Conservation (phyloP, 1,284 basidiomycete species). For the Trichosporon sp. region DNA sequence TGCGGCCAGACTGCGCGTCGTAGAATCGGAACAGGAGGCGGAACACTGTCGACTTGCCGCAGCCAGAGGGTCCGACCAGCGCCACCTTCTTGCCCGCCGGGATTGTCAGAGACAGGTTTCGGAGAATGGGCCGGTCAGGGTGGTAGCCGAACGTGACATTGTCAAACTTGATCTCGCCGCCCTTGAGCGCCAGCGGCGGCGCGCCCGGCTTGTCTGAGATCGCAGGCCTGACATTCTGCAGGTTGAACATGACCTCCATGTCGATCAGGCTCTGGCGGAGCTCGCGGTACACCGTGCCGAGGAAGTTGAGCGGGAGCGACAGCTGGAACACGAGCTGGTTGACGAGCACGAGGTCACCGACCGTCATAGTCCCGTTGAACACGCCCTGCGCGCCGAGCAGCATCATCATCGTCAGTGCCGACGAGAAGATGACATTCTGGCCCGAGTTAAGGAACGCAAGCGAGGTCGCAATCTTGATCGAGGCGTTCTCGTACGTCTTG, state of each 20-base stretch:
- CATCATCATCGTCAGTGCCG: constrained; percentile 90
- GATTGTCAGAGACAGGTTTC: constrained; percentile 79
- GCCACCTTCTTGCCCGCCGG: constrained; percentile 94
- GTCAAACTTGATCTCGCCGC: constrained; percentile 87
- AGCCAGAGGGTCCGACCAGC: constrained; percentile 92
- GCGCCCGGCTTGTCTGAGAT: constrained; percentile 63
- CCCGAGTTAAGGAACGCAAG: constrained; percentile 91
- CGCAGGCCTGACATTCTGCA: constrained; percentile 72
- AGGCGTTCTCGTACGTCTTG: constrained; percentile 79
- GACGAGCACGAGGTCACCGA: constrained; percentile 97
- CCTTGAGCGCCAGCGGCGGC: constrained; percentile 62
- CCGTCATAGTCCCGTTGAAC: constrained; percentile 89
- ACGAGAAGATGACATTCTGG: constrained; percentile 92
- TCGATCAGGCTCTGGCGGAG: constrained; percentile 90
- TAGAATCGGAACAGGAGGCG: constrained; percentile 93
- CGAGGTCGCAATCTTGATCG: constrained; percentile 90
- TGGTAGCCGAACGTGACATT: constrained; percentile 91
- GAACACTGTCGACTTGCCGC: constrained; percentile 97
- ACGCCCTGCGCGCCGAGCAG: constrained; percentile 92
- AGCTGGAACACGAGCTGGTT: constrained; percentile 99
- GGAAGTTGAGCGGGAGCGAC: constrained; percentile 90
- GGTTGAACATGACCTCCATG: constrained; percentile 92
- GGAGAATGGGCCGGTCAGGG: constrained; percentile 82
- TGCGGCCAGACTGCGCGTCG: constrained; percentile 71
- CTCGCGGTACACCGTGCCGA: constrained; percentile 95